Conservation (phyloP, 306 rosid species). For the Myrica gale region DNA sequence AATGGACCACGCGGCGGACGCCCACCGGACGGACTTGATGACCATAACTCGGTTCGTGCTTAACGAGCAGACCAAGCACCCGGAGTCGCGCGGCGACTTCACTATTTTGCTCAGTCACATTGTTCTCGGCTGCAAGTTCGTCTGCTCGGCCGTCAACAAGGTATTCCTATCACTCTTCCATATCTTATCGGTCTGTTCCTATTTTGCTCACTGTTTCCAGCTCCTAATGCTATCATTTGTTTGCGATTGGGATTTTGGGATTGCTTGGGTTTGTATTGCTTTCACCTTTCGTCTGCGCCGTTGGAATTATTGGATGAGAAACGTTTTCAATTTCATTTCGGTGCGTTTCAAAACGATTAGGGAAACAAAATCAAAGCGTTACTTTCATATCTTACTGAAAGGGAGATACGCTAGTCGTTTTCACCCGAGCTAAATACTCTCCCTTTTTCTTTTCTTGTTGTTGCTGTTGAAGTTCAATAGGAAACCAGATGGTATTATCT, state of each 20-base stretch:
- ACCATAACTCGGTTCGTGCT: conserved; percentile 83
- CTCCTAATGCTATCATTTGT: background rate
- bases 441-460: background rate
- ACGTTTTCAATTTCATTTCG: too few species aligned
- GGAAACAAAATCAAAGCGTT: too few species aligned
- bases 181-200: background rate
- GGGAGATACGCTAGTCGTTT: background rate
- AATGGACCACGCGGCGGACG: conserved; percentile 95
- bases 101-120: conserved; percentile 91
- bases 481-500: background rate
- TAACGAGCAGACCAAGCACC: conserved; percentile 82
- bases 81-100: conserved; percentile 94
- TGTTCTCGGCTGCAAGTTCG: conserved; percentile 96
- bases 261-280: too few species aligned
- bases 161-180: conserved; percentile 19
- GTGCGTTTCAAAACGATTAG: too few species aligned
- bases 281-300: too few species aligned
- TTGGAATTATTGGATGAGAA: too few species aligned
- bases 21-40: conserved; percentile 88
- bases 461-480: background rate
- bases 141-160: conserved; percentile 88
- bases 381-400: too few species aligned
- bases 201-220: background rate
- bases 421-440: background rate
- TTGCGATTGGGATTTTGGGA: background rate